These are phyloP conservation scores for Nidula microcarpa DNA, from an alignment of 768 basidiomycete genomes.

Conservation along the genomic window DNA sequence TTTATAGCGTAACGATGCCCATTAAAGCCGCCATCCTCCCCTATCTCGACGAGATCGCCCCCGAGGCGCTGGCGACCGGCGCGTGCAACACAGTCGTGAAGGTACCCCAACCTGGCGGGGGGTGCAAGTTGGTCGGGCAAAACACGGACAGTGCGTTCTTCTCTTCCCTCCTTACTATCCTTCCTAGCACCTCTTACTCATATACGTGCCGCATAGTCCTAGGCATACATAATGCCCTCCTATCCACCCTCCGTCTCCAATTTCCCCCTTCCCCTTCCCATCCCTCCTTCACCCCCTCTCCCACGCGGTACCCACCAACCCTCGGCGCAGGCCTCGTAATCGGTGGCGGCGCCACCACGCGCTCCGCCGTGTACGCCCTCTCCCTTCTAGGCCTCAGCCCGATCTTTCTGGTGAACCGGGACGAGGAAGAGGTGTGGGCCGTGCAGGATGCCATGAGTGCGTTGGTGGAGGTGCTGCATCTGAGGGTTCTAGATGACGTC, in stretches of 20 bases:
- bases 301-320: conserved; percentile 9
- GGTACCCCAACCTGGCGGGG: conserved; percentile 16
- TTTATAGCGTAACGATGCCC: conserved; percentile 36
- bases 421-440: conserved; percentile 21
- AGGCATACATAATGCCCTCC: conserved; percentile 28
- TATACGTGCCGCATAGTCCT: conserved; percentile 14
- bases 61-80: conserved; percentile 23
- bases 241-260: conserved; percentile 14
- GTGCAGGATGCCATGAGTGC: conserved; percentile 19
- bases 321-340: conserved; percentile 26
- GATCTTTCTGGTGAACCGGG: conserved; percentile 27
- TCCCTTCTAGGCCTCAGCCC: conserved; percentile 57
- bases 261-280: conserved; percentile 14
- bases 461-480: conserved; percentile 22
- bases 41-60: conserved; percentile 26
- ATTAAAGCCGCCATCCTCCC: conserved; percentile 27
- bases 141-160: conserved; percentile 28
- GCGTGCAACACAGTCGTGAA: conserved; percentile 34
- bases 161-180: background rate
- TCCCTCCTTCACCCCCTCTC: conserved; percentile 14
- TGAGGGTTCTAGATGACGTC: conserved; percentile 22
- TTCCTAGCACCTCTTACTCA: background rate
- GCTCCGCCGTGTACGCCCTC: conserved; percentile 35
- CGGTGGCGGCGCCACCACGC: conserved; percentile 34
- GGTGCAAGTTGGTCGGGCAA: conserved; percentile 26